A percentile compares a stretch with the other conserved stretches of the same genome.
These are phyloP conservation scores for Wallacemonas sp. DNA, from an alignment of 208 protist genomes.

Conservation along the genomic window DNA sequence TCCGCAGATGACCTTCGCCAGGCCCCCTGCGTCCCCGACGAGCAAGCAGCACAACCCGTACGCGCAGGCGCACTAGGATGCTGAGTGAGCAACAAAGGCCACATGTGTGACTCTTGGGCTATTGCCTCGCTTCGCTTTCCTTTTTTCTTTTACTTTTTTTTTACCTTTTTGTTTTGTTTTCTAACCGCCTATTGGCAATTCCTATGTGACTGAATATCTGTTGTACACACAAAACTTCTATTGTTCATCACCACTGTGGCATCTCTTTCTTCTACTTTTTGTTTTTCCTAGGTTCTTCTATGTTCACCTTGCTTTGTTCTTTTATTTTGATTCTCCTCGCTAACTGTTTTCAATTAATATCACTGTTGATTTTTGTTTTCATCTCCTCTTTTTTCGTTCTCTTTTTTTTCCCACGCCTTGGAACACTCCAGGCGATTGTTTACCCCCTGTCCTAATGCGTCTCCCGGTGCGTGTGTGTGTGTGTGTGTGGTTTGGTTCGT, in stretches of 20 bases:
- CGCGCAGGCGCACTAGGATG: neutral
- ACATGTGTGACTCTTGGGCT: neutral
- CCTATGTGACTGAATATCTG: too few relatives aligned
- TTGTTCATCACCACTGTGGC: neutral
- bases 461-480: too few relatives aligned
- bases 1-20: slow-evolving; percentile 6
- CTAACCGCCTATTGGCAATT: too few relatives aligned
- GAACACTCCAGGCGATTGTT: too few relatives aligned
- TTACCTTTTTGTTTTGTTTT: neutral
- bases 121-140: slow-evolving; percentile 6
- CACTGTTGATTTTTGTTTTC: neutral
- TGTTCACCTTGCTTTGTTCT: slow-evolving; percentile 6
- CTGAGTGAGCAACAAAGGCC: too few relatives aligned
- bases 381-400: slow-evolving; percentile 4
- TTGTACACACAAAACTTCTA: neutral
- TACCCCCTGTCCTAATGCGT: too few relatives aligned
- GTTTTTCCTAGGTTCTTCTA: neutral
- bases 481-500: too few relatives aligned
- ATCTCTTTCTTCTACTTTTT: neutral
- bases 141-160: neutral
- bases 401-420: neutral
- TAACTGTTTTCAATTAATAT: too few relatives aligned
- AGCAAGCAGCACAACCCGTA: slow-evolving; percentile 6
- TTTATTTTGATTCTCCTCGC: neutral
- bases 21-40: slow-evolving; percentile 4